Base-by-base conservation (phyloP, 306 rosid genomes). In the Rosa lucieae region DNA sequence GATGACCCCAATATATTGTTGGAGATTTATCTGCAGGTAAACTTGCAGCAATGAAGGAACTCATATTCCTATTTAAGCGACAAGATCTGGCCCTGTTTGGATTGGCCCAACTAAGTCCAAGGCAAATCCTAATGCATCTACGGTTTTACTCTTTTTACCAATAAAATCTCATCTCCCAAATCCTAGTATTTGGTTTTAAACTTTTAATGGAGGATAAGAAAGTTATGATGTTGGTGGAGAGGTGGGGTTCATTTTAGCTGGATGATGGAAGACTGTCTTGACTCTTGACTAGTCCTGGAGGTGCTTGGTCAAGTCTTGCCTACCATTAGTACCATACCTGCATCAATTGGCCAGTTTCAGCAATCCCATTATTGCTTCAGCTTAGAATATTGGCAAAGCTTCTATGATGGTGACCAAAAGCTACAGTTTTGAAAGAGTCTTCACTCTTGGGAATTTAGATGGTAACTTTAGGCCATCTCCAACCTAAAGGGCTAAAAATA, bases 241-340 rank as follows among this genome's bases (percentile, higher is more conserved):
- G 15, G 37, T 43, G 32, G 17, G 53, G 52, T 11, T 65, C n/a
- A 5, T 4, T 15, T 67, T 2, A 67, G 26, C 47, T 8, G n/a
- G 70, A 44, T 44, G 48, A 44, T 44, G 48, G 48, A 44, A 8
- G 37, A 32, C 37, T 32, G 37, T 32, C 37, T 32, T 32, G 53
- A 12, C 35, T 21, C 35, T 21, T 42, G 14, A 20, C 8, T 13
- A 21, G 6, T 44, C 10, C 10, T 69, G 44, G 7, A 40, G 51
- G 29, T 68, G 51, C 14, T 67, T 42, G 18, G 73, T 69, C 73
- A 69, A 9, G 53, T 69, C 53, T 69, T 10, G 73, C 52, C 53
- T n/a, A 10, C 14, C 37, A 32, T 32, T 2, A 32, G 37, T 32
- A 2, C 37, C 23, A 18, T 70, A 7, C 40, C 40, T 47, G 40